Evolutionary conservation across 176 grass and related monocot species (phyloP), one percentile per base, ranked within the genome.

Genomic region (Oryza rufipogon): DNA sequence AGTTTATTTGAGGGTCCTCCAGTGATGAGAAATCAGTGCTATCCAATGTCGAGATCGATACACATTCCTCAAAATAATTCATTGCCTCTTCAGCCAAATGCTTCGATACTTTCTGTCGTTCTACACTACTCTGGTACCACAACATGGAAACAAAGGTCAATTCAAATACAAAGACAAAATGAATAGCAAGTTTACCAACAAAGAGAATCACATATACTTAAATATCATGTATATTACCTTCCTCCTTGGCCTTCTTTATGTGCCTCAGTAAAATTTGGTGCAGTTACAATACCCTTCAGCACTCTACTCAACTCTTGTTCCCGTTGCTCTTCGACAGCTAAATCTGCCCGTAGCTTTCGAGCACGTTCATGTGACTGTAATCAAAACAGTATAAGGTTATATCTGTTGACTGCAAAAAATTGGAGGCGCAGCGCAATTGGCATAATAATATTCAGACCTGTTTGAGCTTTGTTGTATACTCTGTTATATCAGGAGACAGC

Each of bases 11-110:
- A 82, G 77, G 83, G 25, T 95, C 96, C 56, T 98, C 93, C 45
- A 86, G 70, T 54, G 91, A 95, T 13, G 96, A 98, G 82, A 98
- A 77, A 83, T 95, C 96, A 78, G 91, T 89, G 64, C 91, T 89
- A 75, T 98, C 96, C 78, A 95, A 86, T 66, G 91, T 95, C 72
- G 93, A 98, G 80, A 98, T 80, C 41, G 93, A 92, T 49, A 98
- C 89, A 79, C 91, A 94, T 87, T 98, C 96, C 87, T 98, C 93
- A n/a, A 95, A 98, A 88, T 94, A 98, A 90, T 81, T 92, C 87
- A 98, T 86, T 70, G 93, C 91, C 74, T 98, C 96, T 86, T 98
- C 89, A 83, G 89, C 93, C 75, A 98, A 91, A 89, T 87, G 80
- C 77, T 80, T 95, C 65, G 96, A 95, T 64, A 87, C 88, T 82